Percentiles rank a stretch among this genome's conserved stretches.
These are phyloP conservation scores for Plasmodium gaboni DNA, from an alignment of 169 alveolate genomes.

Conservation along the genomic window DNA sequence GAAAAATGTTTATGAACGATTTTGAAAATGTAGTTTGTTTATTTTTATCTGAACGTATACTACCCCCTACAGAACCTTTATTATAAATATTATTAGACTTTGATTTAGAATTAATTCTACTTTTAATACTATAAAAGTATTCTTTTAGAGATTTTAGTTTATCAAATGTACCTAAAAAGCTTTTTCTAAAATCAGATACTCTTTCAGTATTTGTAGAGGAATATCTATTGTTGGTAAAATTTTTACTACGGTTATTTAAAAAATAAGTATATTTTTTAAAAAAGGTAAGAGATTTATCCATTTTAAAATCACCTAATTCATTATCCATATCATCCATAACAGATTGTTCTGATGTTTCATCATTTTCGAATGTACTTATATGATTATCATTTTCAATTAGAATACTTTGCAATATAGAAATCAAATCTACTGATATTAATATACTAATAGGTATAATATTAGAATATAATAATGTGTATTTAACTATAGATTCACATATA, in stretches of 20 bases:
- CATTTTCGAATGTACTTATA: slow-evolving; percentile 65
- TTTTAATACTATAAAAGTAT: slow-evolving; percentile 26
- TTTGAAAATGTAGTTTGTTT: background rate
- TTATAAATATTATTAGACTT: slow-evolving; percentile 19
- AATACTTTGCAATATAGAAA: slow-evolving; percentile 62
- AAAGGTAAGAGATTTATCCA: slow-evolving; percentile 41
- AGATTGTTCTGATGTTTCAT: slow-evolving; percentile 52
- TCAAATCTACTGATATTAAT: slow-evolving; percentile 53
- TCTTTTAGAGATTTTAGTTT: slow-evolving; percentile 28
- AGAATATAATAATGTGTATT: slow-evolving; percentile 47
- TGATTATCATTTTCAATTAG: slow-evolving; percentile 68
- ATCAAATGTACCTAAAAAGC: slow-evolving; percentile 39
- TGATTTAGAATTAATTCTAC: slow-evolving; percentile 1
- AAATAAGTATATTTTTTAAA: slow-evolving; percentile 69
- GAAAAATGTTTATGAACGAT: background rate
- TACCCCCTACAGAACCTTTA: slow-evolving; percentile 12
- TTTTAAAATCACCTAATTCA: slow-evolving; percentile 19
- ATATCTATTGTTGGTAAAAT: slow-evolving; percentile 15
- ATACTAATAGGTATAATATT: slow-evolving; percentile 71
- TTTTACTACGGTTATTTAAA: slow-evolving; percentile 30
- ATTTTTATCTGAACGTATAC: background rate
- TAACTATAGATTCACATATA: slow-evolving; percentile 61
- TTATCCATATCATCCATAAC: slow-evolving; percentile 26
- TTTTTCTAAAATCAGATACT: slow-evolving; percentile 15
- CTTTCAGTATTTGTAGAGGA: slow-evolving; percentile 29